Evolutionary conservation across 257 asterid species (phyloP).

Genomic region (Gardenia jasminoides): DNA sequence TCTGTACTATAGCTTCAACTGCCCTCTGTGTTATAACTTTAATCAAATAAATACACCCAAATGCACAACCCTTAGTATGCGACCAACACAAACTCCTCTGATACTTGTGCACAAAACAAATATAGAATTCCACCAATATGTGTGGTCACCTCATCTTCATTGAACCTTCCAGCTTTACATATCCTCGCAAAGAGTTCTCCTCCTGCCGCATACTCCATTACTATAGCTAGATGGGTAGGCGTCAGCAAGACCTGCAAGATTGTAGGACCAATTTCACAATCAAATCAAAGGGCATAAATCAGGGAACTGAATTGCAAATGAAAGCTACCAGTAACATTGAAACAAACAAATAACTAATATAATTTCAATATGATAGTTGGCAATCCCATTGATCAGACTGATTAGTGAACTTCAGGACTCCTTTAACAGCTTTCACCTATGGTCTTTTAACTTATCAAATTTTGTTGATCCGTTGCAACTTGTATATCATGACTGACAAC

Average conservation of each 20-base stretch:
- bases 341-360: neutral
- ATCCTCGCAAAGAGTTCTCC: constrained; percentile 48
- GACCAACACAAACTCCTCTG: neutral
- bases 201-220: constrained; percentile 52
- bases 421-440: neutral
- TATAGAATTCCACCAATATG: neutral
- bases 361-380: neutral
- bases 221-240: constrained; percentile 45
- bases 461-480: neutral
- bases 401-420: neutral
- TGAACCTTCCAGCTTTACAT: constrained; percentile 39
- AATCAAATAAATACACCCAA: neutral
- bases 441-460: neutral
- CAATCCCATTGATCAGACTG: neutral
- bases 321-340: neutral
- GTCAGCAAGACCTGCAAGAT: constrained; percentile 38
- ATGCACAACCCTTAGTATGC: neutral
- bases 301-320: constrained; percentile 4
- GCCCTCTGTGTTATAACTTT: too few species aligned
- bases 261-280: neutral
- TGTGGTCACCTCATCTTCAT: constrained; percentile 37
- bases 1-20: neutral
- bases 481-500: neutral
- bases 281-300: neutral
- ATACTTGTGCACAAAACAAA: neutral